Base-by-base conservation (phyloP, 2,329 filamentous ascomycete species). In the Parastagonospora nodorum region DNA sequence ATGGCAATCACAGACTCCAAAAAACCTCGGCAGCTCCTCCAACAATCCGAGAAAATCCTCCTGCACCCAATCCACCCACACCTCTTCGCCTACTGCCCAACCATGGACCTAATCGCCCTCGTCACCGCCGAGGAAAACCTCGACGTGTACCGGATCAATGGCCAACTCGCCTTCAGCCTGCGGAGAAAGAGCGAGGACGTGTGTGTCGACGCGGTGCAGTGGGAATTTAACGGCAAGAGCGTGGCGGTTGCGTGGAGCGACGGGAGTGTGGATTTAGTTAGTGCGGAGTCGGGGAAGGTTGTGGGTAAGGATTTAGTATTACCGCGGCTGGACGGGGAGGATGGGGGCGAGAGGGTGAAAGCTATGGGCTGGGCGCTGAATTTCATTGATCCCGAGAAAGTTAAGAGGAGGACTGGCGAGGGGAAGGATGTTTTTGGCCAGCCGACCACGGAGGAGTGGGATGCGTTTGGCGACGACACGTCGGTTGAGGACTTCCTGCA, bases 241-340 rank as follows among this genome's bases (percentile, higher is more conserved):
- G 81, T 97, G 47, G 91, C 91, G 11, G 84, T 94, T 11, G 90
- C 86, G 39, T 96, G 90, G 86, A 90, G 84, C 60, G 90, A 96
- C 76, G 89, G 89, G 27, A 83, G 84, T 6, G 84, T 94, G 15
- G 86, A 90, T 50, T 76, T 96, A 31, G 83, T 93, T 70, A 89
- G 88, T 53, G 77, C 91, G 16, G 91, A 94, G 71, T 92, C 85
- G 62, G 89, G 86, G 71, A 96, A 93, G 74, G 84, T 88, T 10
- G 85, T 92, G 15, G 88, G 94, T 70, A 84, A 88, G 64, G 73
- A 61, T 50, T 51, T 68, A 8, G 56, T 48, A 49, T 45, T 63
- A 35, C 62, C 60, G 4, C 42, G 31, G 10, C 42, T 43, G 32
- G 42, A 42, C 8, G 52, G 43, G 39, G 51, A 57, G 5, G 46